A percentile compares a stretch with the other conserved stretches of the same genome.
Conservation (phyloP, 2,329 filamentous ascomycete genomes). For the Calonectria henricotiae region DNA sequence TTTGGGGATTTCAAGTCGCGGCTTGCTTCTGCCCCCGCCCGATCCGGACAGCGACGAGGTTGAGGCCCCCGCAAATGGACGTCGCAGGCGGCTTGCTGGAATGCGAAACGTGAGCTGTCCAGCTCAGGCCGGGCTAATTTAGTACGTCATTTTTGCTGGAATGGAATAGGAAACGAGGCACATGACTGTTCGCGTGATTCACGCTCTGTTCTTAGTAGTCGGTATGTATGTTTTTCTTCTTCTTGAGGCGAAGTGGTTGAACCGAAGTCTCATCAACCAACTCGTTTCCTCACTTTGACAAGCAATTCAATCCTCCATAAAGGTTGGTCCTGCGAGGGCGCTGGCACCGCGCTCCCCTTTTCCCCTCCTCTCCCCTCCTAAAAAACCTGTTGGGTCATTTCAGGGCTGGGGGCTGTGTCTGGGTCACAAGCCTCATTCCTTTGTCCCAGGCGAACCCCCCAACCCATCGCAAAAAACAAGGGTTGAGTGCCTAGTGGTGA, state of each 20-base stretch:
- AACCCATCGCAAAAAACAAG: slow-evolving; percentile 29
- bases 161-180: slow-evolving; percentile 28
- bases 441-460: slow-evolving; percentile 30
- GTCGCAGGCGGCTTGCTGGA: neutral
- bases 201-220: neutral
- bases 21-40: neutral
- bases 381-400: slow-evolving; percentile 33
- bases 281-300: neutral
- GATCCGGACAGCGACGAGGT: neutral
- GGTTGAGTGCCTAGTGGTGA: slow-evolving; percentile 27
- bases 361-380: neutral
- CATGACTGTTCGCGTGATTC: slow-evolving; percentile 39
- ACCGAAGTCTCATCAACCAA: neutral
- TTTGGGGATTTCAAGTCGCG: slow-evolving; percentile 4
- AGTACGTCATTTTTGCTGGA: slow-evolving; percentile 35
- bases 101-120: neutral
- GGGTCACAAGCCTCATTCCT: slow-evolving; percentile 39
- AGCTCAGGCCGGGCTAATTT: neutral
- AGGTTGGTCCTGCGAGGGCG: neutral
- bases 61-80: neutral
- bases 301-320: neutral
- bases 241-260: neutral
- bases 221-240: neutral
- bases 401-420: slow-evolving; percentile 35
- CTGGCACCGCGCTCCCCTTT: slow-evolving; percentile 1